Base-by-base conservation (phyloP, 225 moss, liverwort and hornwort genomes). In the Antitrichia curtipendula region DNA sequence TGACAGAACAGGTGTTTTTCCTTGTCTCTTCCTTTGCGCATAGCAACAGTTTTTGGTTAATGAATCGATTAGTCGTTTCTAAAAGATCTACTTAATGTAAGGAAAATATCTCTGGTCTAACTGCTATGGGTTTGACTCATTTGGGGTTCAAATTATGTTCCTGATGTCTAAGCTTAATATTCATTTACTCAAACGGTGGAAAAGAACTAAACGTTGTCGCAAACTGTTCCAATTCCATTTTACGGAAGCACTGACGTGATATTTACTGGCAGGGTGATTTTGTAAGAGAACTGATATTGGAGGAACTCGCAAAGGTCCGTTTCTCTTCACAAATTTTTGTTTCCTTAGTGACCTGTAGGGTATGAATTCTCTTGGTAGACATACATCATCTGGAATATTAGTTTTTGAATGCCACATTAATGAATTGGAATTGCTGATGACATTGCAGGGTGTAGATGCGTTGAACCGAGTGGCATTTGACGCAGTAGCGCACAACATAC, bases 401-500 rank as follows among this genome's bases (percentile, higher is more conserved):
- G 6, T 61, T 86, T 84, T 58, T 63, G 36, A 21, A 53, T 87
- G 36, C 6, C 58, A 65, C 24, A 52, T 54, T 32, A 27, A 84
- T 81, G 60, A 65, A 68, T 60, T 73, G 74, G 34, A 40, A 82
- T 78, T 58, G 45, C 45, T 89, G 78, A 34, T 85, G 58, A 59
- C 90, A 65, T 88, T 95, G 92, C 92, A 98, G 97, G 97, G 98
- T 83, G 88, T 95, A 47, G 98, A 98, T 88, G 97, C 98, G 27
- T 88, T 99, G 89, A 95, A 99, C 72, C 91, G 97, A 85, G 97
- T 95, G 47, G 89, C 91, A 41, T 91, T 99, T 85, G 97, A 96
- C 88, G 91, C 92, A 63, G 88, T 89, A 73, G 90, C 93, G 14
- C 88, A 88, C 59, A 70, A 85, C 27, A 57, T 95, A 41, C 87